Evolutionary conservation across 2,329 filamentous ascomycete genomes (phyloP).

Genomic region (Epicoccum sorghinum): DNA sequence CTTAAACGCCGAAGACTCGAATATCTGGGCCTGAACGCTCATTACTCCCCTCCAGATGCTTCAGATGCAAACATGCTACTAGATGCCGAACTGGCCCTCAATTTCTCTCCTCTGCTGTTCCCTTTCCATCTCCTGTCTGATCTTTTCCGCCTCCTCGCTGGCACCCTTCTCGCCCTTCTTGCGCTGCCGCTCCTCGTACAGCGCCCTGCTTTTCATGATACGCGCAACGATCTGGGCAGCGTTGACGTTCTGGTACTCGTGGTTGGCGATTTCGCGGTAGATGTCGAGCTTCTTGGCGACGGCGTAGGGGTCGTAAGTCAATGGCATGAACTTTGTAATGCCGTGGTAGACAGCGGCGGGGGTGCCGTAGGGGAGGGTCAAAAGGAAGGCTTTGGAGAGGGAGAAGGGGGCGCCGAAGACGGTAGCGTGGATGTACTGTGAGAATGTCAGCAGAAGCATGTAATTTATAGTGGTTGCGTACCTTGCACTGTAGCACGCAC

Average conservation of each 20-base stretch:
- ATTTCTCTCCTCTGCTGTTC: conserved; percentile 46
- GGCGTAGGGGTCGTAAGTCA: conserved; percentile 66
- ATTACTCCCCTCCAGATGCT: too few relatives aligned
- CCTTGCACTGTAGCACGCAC: conserved; percentile 92
- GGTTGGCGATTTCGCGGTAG: conserved; percentile 76
- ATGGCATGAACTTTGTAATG: conserved; percentile 87
- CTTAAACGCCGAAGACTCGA: background rate
- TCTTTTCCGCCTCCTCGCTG: conserved; percentile 64
- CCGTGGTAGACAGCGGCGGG: conserved; percentile 91
- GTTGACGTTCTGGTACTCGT: conserved; percentile 86
- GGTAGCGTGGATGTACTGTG: conserved; percentile 82
- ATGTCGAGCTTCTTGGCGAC: conserved; percentile 83
- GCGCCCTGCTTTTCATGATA: conserved; percentile 83
- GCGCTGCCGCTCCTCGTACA: conserved; percentile 90
- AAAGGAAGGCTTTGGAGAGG: conserved; percentile 79
- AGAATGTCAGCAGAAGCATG: background rate
- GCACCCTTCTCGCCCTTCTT: conserved; percentile 87
- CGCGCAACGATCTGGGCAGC: conserved; percentile 89
- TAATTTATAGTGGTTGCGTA: conserved; percentile 51
- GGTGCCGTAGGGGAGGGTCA: conserved; percentile 68
- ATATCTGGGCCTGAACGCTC: background rate
- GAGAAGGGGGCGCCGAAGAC: conserved; percentile 90
- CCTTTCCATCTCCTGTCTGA: conserved; percentile 47
- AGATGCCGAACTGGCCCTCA: conserved; percentile 48
- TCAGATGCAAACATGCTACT: background rate